Percentiles rank a stretch among this genome's conserved stretches.
Conservation (phyloP, 225 moss, liverwort and hornwort species). For the Antitrichia curtipendula region DNA sequence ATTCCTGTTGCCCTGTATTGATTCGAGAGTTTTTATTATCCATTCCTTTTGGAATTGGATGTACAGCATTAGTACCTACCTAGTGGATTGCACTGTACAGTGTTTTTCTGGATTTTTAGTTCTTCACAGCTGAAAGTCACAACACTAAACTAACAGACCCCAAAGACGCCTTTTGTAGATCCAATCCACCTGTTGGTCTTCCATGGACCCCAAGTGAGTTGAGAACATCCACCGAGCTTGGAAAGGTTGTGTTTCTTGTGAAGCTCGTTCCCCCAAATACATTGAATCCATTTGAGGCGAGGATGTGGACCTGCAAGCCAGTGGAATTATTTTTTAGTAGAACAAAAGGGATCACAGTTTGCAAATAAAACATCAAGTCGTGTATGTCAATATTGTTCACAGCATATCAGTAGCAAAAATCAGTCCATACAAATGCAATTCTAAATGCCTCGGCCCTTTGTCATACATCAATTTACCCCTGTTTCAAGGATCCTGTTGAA, state of each 20-base stretch:
- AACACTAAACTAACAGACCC: neutral
- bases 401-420: neutral
- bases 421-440: neutral
- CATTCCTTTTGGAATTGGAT: neutral
- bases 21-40: neutral
- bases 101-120: no score
- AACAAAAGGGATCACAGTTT: neutral
- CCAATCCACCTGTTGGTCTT: neutral
- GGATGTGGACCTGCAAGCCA: neutral
- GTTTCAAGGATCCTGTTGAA: neutral
- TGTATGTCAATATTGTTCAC: neutral
- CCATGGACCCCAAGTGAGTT: neutral
- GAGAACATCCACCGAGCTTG: neutral
- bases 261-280: neutral
- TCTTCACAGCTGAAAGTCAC: neutral
- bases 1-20: neutral
- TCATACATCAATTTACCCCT: neutral
- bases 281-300: neutral
- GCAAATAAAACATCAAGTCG: neutral
- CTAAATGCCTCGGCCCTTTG: neutral
- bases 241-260: neutral
- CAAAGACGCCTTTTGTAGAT: neutral
- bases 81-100: neutral
- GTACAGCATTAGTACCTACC: neutral
- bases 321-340: neutral